Evolutionary conservation across 805 yeast species (phyloP), one percentile per base, ranked within the genome.

Genomic region (Maudiozyma bulderi): DNA sequence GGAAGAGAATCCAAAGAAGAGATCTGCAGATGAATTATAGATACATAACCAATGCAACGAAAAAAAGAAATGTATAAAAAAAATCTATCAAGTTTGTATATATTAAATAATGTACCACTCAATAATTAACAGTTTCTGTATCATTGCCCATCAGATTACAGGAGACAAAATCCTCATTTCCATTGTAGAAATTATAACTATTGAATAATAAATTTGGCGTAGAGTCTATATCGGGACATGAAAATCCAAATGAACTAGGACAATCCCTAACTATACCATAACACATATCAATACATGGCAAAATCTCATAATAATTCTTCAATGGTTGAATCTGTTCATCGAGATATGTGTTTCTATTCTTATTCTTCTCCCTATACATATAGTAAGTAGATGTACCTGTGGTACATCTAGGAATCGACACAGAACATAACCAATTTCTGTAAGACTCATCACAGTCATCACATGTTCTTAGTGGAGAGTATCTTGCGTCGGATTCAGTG

Each of bases 241-340:
- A 58, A 62, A 91, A 89, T 1, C 79, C 80, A 58, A 91, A 80
- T 32, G 69, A 79, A 0, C 89, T 66, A 0, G 96, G 96, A 62
- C 99, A 91, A 62, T 85, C 84, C 45, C 87, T 74, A 2, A 84
- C 93, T 7, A 93, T 77, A 6, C 81, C 75, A 52, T 85, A 72
- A 65, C 98, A 93, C 53, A 83, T 76, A 58, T 85, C 82, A 45
- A 84, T 74, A 61, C 99, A 91, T 0, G 99, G 99, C 50, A 87
- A 64, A 3, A 93, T 75, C 66, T 91, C 99, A 57, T 73, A 82
- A 65, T 90, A 91, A 29, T 66, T 61, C 10, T 66, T 58, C 5
- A 75, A 73, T 0, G 89, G 86, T 5, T 75, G 71, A 32, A 84
- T 69, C 1, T 75, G 60, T 5, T 69, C 66, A 54, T 80, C 76